Evolutionary conservation across 2,329 filamentous ascomycete species (phyloP), one percentile per base, ranked within the genome.

Genomic region (Triangularia setosa): DNA sequence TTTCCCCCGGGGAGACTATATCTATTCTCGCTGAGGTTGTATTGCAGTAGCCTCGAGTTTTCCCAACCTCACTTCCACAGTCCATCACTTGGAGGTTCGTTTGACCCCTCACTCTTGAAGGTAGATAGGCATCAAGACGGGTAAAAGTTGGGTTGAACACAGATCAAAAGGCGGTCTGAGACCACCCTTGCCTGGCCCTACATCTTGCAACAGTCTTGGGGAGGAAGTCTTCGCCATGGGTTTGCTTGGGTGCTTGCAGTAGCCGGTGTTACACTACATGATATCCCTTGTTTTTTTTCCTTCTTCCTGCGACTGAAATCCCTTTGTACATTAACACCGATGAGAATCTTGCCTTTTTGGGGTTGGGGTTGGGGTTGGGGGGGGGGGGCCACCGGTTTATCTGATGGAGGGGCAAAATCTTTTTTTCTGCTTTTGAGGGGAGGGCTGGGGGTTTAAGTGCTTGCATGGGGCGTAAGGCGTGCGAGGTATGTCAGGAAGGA

Each of bases 141-240:
- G n/a, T n/a, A n/a, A n/a, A n/a, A n/a, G n/a, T n/a, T n/a, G n/a
- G n/a, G n/a, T n/a, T n/a, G n/a, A n/a, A 58, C 55, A 44, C 57
- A 18, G 57, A 59, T 40, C 57, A 40, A 59, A 44, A 27, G 25
- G 57, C 57, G 57, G 57, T 59, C 57, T 59, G 30, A 40, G 57
- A 44, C 33, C 28, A 44, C 21, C 57, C 33, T 59, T 24, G 2
- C 24, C 7, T 9, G 9, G 3, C 25, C 25, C n/a, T 48, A 18
- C 40, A 18, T 48, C 16, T 18, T 18, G 12, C 6, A 21, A n/a
- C n/a, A 2, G n/a, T n/a, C n/a, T 21, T 4, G 40, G 7, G n/a
- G 7, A 21, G 11, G 18, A 21, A 48, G n/a, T n/a, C 4, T 2
- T 35, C 12, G 30, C 30, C 30, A 35, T 35, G 30, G 35, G 35